A percentile compares a stretch with the other conserved stretches of the same genome.
Conservation (phyloP, 2,329 filamentous ascomycete genomes). For the Apiospora arundinis region DNA sequence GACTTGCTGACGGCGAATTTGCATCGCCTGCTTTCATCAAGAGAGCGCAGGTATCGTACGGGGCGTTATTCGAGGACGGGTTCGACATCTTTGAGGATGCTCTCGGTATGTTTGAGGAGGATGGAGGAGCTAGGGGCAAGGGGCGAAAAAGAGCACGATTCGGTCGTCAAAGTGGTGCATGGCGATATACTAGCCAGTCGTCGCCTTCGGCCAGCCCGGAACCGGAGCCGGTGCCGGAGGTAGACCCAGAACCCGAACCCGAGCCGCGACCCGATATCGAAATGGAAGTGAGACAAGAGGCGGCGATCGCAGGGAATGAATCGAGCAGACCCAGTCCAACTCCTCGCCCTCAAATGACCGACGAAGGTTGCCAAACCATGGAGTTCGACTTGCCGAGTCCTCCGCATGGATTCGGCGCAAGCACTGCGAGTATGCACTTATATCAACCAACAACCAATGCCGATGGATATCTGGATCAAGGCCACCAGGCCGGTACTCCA, state of each 20-base stretch:
- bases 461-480: constrained; percentile 19
- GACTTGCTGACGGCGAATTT: constrained; percentile 60
- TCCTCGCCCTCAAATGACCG: constrained; percentile 38
- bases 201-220: constrained; percentile 73
- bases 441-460: neutral
- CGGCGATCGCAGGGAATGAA: constrained; percentile 20
- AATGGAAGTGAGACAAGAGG: constrained; percentile 20
- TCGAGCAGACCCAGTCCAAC: constrained; percentile 27
- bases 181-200: constrained; percentile 76
- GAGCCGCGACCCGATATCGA: neutral
- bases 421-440: neutral
- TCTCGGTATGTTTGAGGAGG: constrained; percentile 74
- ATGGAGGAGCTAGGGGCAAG: constrained; percentile 63
- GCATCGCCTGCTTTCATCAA: constrained; percentile 83
- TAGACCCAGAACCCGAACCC: constrained; percentile 26
- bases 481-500: constrained; percentile 19
- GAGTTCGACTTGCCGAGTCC: constrained; percentile 38
- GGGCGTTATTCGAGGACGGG: constrained; percentile 67
- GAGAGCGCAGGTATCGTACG: constrained; percentile 71
- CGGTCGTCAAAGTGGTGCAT: constrained; percentile 69
- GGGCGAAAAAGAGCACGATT: constrained; percentile 75
- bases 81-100: constrained; percentile 75
- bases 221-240: constrained; percentile 32
- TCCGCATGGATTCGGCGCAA: constrained; percentile 7
- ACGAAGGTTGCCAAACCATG: constrained; percentile 49